phyloP scores from a whole-genome alignment of 345 rosid species.

The Euphorbia peplus region DNA sequence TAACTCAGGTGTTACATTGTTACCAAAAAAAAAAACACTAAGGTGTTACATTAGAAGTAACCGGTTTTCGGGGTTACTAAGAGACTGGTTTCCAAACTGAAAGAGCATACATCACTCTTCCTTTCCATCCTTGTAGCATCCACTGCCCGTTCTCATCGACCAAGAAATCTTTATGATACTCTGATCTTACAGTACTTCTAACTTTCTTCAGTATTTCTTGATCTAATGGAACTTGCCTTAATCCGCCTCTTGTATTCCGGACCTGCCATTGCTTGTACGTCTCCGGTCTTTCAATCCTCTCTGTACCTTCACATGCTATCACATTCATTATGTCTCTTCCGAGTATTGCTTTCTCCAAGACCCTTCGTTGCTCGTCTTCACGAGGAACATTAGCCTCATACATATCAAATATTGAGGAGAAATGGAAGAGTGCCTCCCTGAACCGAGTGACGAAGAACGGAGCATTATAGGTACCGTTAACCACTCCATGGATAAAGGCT shows the following conservation, averaged over 20 bases:
- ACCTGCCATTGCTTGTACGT: conserved; percentile 75
- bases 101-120: conserved; percentile 57
- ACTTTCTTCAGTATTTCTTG: conserved; percentile 45
- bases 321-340: conserved; percentile 59
- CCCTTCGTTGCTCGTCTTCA: conserved; percentile 50
- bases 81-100: conserved; percentile 66
- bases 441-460: conserved; percentile 70
- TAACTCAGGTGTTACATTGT: no score
- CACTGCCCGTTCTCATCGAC: conserved; percentile 61
- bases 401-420: conserved; percentile 66
- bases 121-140: conserved; percentile 95
- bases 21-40: no score
- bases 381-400: conserved; percentile 41
- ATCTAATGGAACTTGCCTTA: conserved; percentile 51
- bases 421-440: conserved; percentile 64
- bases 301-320: conserved; percentile 66
- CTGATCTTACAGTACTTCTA: conserved; percentile 35
- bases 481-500: conserved; percentile 55
- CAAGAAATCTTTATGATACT: conserved; percentile 60
- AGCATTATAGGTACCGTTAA: conserved; percentile 59
- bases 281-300: conserved; percentile 70
- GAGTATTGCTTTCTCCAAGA: conserved; percentile 56
- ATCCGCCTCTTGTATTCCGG: conserved; percentile 41
- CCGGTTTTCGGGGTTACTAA: conserved; percentile 11
- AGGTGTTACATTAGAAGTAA: no score